Percentiles rank a stretch among this genome's conserved stretches.
phyloP scores from a whole-genome alignment of 805 yeast species.

The Clavispora asparagi region DNA sequence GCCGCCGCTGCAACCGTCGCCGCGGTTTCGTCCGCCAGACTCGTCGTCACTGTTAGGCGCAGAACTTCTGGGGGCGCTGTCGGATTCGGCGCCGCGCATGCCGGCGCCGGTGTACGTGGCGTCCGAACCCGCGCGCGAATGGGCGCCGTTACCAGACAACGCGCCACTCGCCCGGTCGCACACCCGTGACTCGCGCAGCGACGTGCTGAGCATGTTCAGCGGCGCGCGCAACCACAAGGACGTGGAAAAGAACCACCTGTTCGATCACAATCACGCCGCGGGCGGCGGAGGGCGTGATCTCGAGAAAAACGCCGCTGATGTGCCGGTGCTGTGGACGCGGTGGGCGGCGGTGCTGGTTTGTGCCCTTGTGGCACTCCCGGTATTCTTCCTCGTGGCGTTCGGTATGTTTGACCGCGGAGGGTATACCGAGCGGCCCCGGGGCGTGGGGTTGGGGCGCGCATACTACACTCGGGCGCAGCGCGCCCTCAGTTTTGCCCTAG shows the following conservation, averaged over 20 bases:
- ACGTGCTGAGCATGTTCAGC: not conserved
- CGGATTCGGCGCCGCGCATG: not conserved
- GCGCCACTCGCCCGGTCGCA: conserved; percentile 8
- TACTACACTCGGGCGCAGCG: conserved; percentile 22
- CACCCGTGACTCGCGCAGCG: conserved; percentile 8
- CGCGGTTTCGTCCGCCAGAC: not conserved
- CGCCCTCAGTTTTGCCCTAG: conserved; percentile 23
- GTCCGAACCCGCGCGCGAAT: not conserved
- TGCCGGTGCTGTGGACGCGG: conserved; percentile 10
- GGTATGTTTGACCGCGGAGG: conserved; percentile 32
- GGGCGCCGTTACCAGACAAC: conserved; percentile 1
- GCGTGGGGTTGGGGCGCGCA: not conserved
- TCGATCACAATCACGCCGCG: no score
- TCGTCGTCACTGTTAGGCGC: not conserved
- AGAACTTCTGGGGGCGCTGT: not conserved
- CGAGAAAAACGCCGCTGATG: not conserved
- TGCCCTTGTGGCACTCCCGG: conserved; percentile 34
- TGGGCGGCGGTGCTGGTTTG: conserved; percentile 24
- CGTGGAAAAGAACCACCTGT: not conserved
- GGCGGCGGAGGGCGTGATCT: not conserved
- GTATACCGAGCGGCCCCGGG: conserved; percentile 2
- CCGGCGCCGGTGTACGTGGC: not conserved
- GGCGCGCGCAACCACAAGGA: not conserved
- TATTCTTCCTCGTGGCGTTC: conserved; percentile 29
- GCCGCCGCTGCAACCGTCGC: not conserved